Evolutionary conservation across 2,329 filamentous ascomycete species (phyloP).

Genomic region (Nemania diffusa): DNA sequence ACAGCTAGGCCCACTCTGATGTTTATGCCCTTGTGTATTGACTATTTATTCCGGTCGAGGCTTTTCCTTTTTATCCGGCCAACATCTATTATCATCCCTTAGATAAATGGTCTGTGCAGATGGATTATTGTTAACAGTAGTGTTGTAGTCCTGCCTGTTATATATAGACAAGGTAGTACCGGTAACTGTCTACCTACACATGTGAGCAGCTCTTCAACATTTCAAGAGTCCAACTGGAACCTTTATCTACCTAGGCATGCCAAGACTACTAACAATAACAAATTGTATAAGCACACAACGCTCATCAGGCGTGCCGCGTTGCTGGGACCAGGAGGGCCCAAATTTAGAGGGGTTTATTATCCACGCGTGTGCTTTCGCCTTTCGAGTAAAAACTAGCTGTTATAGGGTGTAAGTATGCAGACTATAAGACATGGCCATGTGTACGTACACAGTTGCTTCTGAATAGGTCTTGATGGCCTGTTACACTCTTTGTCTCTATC

Average conservation of each 20-base stretch:
- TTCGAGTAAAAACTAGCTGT: constrained; percentile 17
- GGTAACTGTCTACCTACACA: background rate
- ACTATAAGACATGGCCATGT: constrained; percentile 22
- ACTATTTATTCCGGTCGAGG: background rate
- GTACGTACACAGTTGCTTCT: constrained; percentile 14
- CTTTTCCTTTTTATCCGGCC: background rate
- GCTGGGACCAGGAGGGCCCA: constrained; percentile 3
- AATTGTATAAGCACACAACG: background rate
- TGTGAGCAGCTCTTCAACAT: background rate
- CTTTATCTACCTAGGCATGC: background rate
- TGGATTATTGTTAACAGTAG: background rate
- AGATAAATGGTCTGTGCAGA: background rate
- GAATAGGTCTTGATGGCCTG: constrained; percentile 5
- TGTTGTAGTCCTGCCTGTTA: background rate
- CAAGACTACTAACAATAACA: background rate
- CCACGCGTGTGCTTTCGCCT: too few relatives aligned
- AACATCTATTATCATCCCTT: background rate
- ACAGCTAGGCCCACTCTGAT: too few relatives aligned
- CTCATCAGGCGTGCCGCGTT: background rate
- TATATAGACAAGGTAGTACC: background rate
- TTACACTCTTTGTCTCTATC: constrained; percentile 18
- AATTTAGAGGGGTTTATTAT: background rate
- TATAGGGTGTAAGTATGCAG: background rate
- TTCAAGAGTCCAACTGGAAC: background rate
- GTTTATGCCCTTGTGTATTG: background rate